Conservation (phyloP, 139 green algal genomes). For the Coccomyxa sp. region DNA sequence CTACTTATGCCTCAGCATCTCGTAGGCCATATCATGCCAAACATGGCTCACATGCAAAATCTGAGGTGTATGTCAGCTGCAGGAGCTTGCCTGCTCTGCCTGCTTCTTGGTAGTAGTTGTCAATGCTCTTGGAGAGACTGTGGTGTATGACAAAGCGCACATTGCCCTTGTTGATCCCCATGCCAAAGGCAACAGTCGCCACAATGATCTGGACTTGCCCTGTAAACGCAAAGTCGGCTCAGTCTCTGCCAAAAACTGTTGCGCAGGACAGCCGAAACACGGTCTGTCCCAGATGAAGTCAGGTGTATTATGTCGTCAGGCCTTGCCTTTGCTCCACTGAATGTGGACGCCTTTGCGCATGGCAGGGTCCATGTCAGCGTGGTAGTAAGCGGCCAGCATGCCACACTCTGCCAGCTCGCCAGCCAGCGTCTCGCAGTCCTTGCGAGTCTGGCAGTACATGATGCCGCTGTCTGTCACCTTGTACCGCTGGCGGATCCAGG, state of each 20-base stretch:
- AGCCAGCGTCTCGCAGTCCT: slow-evolving; percentile 25
- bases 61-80: too few relatives aligned
- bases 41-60: too few relatives aligned
- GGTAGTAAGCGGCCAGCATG: slow-evolving; percentile 67
- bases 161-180: slow-evolving; percentile 74
- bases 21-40: too few relatives aligned
- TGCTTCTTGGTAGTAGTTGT: slow-evolving; percentile 73
- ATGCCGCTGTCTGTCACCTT: slow-evolving; percentile 58
- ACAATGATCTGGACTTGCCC: slow-evolving; percentile 55
- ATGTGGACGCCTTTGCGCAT: slow-evolving; percentile 57
- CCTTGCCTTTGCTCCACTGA: slow-evolving; percentile 52
- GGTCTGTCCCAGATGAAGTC: background rate
- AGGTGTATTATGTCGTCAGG: background rate
- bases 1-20: too few relatives aligned
- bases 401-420: slow-evolving; percentile 42
- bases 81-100: too few relatives aligned
- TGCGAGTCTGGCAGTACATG: slow-evolving; percentile 84
- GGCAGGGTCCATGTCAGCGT: slow-evolving; percentile 76
- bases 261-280: background rate
- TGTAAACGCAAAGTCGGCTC: slow-evolving; percentile 16
- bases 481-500: slow-evolving; percentile 46
- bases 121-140: slow-evolving; percentile 45
- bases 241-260: background rate
- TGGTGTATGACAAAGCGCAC: slow-evolving; percentile 65
- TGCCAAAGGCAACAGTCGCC: slow-evolving; percentile 85